A percentile compares a stretch with the other conserved stretches of the same genome.
Conservation (phyloP, 768 basidiomycete species). For the Boletus subparvulus region DNA sequence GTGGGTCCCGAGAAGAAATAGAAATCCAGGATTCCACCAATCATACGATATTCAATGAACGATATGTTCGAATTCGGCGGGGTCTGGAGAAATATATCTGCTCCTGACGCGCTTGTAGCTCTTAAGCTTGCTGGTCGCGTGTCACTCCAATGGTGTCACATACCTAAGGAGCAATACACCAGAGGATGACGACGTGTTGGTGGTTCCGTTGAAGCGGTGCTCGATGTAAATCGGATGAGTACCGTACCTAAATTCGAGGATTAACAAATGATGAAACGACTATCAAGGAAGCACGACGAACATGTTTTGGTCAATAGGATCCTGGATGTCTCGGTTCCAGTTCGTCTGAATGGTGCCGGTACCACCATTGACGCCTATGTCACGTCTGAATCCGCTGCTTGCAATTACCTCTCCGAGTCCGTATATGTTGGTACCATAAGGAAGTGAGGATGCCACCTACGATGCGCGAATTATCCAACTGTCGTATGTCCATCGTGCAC, state of each 20-base stretch:
- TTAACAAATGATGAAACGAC: neutral
- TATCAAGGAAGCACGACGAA: conserved; percentile 22
- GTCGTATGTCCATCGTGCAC: neutral
- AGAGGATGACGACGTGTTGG: conserved; percentile 56
- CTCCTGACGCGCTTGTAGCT: conserved; percentile 53
- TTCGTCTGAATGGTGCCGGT: conserved; percentile 59
- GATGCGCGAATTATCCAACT: neutral
- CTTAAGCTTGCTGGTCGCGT: conserved; percentile 1
- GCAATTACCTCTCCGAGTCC: conserved; percentile 73
- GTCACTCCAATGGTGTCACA: conserved; percentile 1
- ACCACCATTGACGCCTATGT: conserved; percentile 49
- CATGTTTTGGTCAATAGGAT: conserved; percentile 68
- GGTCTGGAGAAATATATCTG: conserved; percentile 65
- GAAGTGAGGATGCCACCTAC: conserved; percentile 63
- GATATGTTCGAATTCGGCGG: conserved; percentile 54
- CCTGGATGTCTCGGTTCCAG: conserved; percentile 61
- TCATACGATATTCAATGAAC: conserved; percentile 65
- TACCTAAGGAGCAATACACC: conserved; percentile 73
- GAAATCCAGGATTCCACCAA: conserved; percentile 74
- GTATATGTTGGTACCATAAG: conserved; percentile 66
- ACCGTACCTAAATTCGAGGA: conserved; percentile 50
- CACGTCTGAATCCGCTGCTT: conserved; percentile 64
- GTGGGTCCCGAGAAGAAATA: conserved; percentile 66
- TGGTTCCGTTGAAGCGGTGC: conserved; percentile 55
- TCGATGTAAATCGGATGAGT: conserved; percentile 69